Conservation (phyloP, 768 basidiomycete genomes). For the Mrakia hoshinonis region DNA sequence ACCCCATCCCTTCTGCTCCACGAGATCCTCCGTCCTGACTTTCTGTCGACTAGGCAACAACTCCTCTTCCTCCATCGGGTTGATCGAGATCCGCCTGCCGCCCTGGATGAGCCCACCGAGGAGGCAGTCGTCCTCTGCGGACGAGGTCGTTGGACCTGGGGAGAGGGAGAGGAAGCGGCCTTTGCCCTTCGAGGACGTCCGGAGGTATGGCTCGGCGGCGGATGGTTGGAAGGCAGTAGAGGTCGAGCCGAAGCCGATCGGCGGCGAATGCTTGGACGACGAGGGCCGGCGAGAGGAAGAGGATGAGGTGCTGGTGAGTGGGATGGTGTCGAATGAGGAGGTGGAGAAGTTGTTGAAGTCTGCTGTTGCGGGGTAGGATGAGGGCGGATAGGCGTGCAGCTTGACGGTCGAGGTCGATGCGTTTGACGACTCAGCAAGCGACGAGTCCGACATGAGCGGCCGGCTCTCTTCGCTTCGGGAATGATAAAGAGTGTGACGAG, state of each 20-base stretch:
- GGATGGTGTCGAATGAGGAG: background rate
- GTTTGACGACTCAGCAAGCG: background rate
- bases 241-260: background rate
- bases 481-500: no score
- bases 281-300: background rate
- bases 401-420: background rate
- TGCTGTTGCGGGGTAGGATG: background rate
- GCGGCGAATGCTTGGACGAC: background rate
- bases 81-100: background rate
- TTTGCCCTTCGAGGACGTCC: background rate
- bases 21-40: background rate
- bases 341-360: background rate
- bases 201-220: background rate
- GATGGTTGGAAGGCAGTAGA: background rate
- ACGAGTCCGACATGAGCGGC: background rate
- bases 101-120: background rate
- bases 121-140: background rate
- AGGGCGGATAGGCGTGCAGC: background rate
- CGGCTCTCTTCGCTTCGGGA: background rate
- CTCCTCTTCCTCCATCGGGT: constrained; percentile 1
- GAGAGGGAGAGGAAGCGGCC: constrained; percentile 3
- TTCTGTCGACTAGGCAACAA: background rate
- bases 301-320: background rate
- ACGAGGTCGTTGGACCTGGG: background rate
- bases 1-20: background rate